These are phyloP conservation scores for Suillus placidus DNA, from an alignment of 768 basidiomycete genomes.

Conservation along the genomic window DNA sequence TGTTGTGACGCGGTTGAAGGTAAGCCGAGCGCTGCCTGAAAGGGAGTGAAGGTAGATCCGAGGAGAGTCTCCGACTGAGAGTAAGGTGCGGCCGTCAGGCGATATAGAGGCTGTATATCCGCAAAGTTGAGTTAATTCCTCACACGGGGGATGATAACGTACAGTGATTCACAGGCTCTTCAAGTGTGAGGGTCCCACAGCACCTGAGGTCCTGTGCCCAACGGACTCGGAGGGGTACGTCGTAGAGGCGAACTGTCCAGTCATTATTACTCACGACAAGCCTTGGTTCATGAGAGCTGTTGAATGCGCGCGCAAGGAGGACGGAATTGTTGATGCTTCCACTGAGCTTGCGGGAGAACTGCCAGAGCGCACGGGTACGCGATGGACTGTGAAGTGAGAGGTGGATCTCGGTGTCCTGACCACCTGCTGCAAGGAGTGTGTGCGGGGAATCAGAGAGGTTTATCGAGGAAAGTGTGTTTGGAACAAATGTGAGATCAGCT, in stretches of 20 bases:
- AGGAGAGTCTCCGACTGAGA: slow-evolving; percentile 90
- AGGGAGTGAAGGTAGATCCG: slow-evolving; percentile 84
- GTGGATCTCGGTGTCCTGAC: slow-evolving; percentile 73
- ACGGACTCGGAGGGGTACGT: slow-evolving; percentile 55
- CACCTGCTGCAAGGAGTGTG: slow-evolving; percentile 74
- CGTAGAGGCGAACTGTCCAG: slow-evolving; percentile 76
- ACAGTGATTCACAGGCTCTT: slow-evolving; percentile 85
- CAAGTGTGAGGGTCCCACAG: slow-evolving; percentile 57
- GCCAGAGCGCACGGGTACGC: slow-evolving; percentile 45
- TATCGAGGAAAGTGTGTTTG: slow-evolving; percentile 66
- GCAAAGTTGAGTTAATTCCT: slow-evolving; percentile 15
- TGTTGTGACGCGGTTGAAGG: slow-evolving; percentile 68
- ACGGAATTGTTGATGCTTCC: slow-evolving; percentile 88
- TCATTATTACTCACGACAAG: slow-evolving; percentile 89
- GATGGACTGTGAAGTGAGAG: slow-evolving; percentile 50
- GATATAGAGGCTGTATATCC: slow-evolving; percentile 74
- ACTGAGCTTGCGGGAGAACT: slow-evolving; percentile 51
- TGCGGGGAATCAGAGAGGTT: slow-evolving; percentile 45
- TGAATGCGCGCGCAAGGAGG: slow-evolving; percentile 54
- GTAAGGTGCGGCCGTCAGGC: slow-evolving; percentile 82
- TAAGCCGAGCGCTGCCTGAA: slow-evolving; percentile 60
- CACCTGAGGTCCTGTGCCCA: slow-evolving; percentile 47
- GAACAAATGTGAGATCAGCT: slow-evolving; percentile 56
- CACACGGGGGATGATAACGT: slow-evolving; percentile 31
- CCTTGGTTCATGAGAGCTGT: slow-evolving; percentile 73